These are phyloP conservation scores for Fusarium stilboides DNA, from an alignment of 2,329 filamentous ascomycete species.

Conservation along the genomic window DNA sequence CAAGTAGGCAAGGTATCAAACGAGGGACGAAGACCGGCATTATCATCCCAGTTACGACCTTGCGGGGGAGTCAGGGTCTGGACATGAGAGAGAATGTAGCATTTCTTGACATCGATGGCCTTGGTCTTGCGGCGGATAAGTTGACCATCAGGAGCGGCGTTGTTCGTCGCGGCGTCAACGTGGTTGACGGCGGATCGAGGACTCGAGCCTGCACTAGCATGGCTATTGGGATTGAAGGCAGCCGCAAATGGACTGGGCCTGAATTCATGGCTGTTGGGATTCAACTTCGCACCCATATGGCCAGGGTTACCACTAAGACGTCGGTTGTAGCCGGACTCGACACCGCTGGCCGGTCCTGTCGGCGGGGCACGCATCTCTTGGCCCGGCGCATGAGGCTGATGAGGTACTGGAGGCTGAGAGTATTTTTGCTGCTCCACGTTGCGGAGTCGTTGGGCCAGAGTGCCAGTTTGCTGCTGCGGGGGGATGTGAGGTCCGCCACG, in stretches of 20 bases:
- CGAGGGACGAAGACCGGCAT: constrained; percentile 86
- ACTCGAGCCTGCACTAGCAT: constrained; percentile 79
- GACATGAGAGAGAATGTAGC: constrained; percentile 68
- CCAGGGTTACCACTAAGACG: constrained; percentile 66
- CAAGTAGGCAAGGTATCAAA: constrained; percentile 90
- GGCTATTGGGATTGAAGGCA: constrained; percentile 81
- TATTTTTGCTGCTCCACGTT: constrained; percentile 68
- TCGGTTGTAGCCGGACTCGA: constrained; percentile 68
- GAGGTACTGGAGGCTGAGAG: constrained; percentile 59
- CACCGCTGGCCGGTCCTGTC: constrained; percentile 76
- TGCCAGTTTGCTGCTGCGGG: constrained; percentile 60
- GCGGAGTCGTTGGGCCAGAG: constrained; percentile 66
- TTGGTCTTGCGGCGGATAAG: constrained; percentile 80
- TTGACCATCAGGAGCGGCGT: constrained; percentile 54
- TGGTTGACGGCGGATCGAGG: constrained; percentile 75
- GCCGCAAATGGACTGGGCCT: constrained; percentile 86
- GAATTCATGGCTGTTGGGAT: constrained; percentile 82
- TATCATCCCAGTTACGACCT: constrained; percentile 77
- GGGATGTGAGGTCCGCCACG: constrained; percentile 61
- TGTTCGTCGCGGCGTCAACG: constrained; percentile 52
- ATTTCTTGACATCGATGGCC: constrained; percentile 80
- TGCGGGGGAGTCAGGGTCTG: constrained; percentile 68
- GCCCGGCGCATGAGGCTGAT: constrained; percentile 65
- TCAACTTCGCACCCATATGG: constrained; percentile 71
- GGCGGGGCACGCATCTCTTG: constrained; percentile 81